These are phyloP conservation scores for Sechiopsis laciniata DNA, from an alignment of 306 rosid species.

Conservation along the genomic window DNA sequence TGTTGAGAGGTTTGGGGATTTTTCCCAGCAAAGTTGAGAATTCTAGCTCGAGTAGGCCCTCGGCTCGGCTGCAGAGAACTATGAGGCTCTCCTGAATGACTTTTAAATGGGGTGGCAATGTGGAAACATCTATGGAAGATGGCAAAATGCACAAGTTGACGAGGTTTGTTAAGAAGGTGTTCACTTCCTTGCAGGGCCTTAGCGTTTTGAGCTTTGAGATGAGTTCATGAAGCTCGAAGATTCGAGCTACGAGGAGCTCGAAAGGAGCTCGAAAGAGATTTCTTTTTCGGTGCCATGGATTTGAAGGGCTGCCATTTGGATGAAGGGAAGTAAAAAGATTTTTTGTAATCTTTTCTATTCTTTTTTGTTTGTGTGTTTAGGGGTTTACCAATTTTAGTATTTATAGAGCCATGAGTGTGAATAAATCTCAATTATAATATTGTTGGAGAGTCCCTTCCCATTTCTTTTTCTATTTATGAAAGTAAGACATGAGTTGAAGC, in stretches of 20 bases:
- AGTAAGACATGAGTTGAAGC: not conserved
- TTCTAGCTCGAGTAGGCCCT: conserved; percentile 65
- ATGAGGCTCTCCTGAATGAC: conserved; percentile 54
- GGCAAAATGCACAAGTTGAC: conserved; percentile 58
- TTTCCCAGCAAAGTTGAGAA: conserved; percentile 49
- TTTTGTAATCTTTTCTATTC: not conserved
- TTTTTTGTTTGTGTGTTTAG: not conserved
- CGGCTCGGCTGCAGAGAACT: conserved; percentile 44
- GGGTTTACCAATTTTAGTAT: not conserved
- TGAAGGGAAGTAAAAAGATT: not conserved
- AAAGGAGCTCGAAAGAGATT: conserved; percentile 37
- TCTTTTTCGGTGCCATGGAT: conserved; percentile 35
- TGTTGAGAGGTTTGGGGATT: conserved; percentile 39
- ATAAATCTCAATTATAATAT: not conserved
- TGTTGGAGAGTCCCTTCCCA: not conserved
- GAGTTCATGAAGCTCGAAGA: conserved; percentile 44
- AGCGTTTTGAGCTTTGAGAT: conserved; percentile 60
- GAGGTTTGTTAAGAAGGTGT: conserved; percentile 49
- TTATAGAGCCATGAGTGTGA: not conserved
- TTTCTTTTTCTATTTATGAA: not conserved
- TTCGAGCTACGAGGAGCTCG: conserved; percentile 30
- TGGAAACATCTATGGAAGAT: conserved; percentile 40
- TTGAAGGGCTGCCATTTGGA: conserved; percentile 14
- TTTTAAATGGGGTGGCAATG: conserved; percentile 42
- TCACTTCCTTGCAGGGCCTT: conserved; percentile 60